Evolutionary conservation across 1,139 yeast genomes (phyloP).

Genomic region (Maudiozyma humilis): DNA sequence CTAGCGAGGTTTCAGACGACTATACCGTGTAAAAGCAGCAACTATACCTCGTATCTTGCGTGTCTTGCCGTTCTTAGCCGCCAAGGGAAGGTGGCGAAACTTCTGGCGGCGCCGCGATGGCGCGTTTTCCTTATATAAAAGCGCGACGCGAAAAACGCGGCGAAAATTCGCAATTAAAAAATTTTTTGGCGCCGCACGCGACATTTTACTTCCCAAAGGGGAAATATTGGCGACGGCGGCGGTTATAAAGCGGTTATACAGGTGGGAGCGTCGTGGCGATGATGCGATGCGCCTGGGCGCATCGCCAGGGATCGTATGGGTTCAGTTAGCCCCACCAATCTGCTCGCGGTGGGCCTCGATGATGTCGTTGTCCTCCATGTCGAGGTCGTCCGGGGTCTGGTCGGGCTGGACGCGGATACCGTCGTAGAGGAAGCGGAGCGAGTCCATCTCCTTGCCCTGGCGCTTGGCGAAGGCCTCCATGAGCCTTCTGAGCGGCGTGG

Average conservation of each 20-base stretch:
- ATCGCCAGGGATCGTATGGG: no score
- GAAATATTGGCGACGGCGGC: no score
- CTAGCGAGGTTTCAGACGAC: constrained; percentile 4
- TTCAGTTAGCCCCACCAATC: constrained; percentile 41
- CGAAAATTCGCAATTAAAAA: background rate
- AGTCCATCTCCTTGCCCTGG: constrained; percentile 80
- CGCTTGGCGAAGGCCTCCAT: constrained; percentile 98
- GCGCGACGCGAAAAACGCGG: background rate
- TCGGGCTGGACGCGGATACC: constrained; percentile 85
- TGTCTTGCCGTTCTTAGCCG: no score
- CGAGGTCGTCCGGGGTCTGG: constrained; percentile 87
- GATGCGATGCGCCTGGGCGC: no score
- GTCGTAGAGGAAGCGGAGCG: constrained; percentile 83
- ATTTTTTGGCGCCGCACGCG: background rate
- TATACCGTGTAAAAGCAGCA: no score
- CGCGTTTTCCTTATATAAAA: background rate
- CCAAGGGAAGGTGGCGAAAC: no score
- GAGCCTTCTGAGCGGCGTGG: constrained; percentile 86
- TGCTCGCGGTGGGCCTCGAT: constrained; percentile 98
- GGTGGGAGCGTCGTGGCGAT: no score
- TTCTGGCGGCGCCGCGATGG: background rate
- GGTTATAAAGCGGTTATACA: no score
- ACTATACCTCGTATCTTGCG: no score
- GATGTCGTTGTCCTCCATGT: constrained; percentile 89
- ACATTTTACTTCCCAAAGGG: background rate